A percentile compares a stretch with the other conserved stretches of the same genome.
phyloP scores from a whole-genome alignment of 2,329 filamentous ascomycete genomes.

The Sporothrix humicola region DNA sequence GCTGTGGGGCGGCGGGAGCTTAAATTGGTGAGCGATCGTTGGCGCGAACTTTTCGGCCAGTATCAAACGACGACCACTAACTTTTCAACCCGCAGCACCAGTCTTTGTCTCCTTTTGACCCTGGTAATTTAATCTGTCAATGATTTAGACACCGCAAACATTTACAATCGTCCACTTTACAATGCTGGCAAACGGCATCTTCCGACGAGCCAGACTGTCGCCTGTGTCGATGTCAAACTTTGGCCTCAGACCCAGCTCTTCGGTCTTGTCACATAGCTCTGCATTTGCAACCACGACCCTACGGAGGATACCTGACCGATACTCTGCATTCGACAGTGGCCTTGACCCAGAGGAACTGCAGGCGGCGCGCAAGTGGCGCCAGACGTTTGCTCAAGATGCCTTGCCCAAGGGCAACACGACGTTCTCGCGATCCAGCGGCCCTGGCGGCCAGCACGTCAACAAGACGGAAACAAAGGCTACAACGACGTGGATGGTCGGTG shows the following conservation, averaged over 20 bases:
- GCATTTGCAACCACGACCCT: neutral
- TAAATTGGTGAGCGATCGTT: conserved; percentile 4
- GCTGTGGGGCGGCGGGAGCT: conserved; percentile 16
- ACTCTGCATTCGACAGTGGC: conserved; percentile 56
- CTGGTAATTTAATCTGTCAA: neutral
- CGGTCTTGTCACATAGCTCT: neutral
- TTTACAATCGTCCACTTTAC: too few relatives aligned
- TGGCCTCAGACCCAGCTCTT: neutral
- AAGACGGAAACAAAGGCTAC: conserved; percentile 68
- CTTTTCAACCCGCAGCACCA: neutral
- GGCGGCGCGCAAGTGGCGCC: conserved; percentile 60
- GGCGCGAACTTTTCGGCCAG: conserved; percentile 17
- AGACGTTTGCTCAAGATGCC: conserved; percentile 50
- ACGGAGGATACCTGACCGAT: conserved; percentile 41
- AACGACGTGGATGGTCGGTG: conserved; percentile 57
- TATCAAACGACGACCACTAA: neutral
- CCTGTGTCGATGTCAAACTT: neutral
- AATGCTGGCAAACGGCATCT: neutral
- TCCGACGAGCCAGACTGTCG: neutral
- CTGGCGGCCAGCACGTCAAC: conserved; percentile 67
- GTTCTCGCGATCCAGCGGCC: conserved; percentile 64
- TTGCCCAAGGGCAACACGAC: conserved; percentile 60
- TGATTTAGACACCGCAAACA: neutral
- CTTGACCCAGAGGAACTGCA: conserved; percentile 58
- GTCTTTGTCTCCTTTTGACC: neutral